A percentile compares a stretch with the other conserved stretches of the same genome.
These are phyloP conservation scores for Aspergillus bridgeri DNA, from an alignment of 495 filamentous ascomycete species.

Conservation along the genomic window DNA sequence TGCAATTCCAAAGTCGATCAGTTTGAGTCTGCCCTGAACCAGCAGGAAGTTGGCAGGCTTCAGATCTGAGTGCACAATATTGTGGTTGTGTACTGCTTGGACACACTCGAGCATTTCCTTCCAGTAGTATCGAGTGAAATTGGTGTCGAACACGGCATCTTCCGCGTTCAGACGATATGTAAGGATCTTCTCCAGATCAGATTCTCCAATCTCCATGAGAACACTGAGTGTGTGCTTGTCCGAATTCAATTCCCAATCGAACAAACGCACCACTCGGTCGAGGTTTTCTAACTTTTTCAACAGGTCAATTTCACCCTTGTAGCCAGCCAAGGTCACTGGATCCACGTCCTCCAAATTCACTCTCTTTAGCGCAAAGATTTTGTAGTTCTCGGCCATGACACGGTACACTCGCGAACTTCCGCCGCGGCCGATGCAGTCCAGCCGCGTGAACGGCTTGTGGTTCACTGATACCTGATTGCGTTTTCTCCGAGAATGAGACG, in stretches of 20 bases:
- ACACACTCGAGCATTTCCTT: constrained; percentile 98
- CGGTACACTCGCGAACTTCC: constrained; percentile 92
- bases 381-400: constrained; percentile 94
- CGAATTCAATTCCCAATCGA: constrained; percentile 89
- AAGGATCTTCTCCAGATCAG: constrained; percentile 88
- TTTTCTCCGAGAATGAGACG: constrained; percentile 67
- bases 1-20: constrained; percentile 96
- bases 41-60: constrained; percentile 94
- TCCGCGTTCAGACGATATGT: constrained; percentile 67
- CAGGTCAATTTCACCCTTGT: constrained; percentile 95
- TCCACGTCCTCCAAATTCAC: constrained; percentile 91
- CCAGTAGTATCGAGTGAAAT: constrained; percentile 96
- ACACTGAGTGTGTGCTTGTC: constrained; percentile 83
- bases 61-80: constrained; percentile 93
- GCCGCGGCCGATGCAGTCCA: constrained; percentile 87
- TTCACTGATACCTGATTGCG: constrained; percentile 81
- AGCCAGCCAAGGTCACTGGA: constrained; percentile 75
- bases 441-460: constrained; percentile 80
- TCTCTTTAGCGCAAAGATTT: constrained; percentile 88
- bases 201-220: constrained; percentile 97
- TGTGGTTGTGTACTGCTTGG: constrained; percentile 76
- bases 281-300: constrained; percentile 76
- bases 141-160: constrained; percentile 73
- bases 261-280: constrained; percentile 83
- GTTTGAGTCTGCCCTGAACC: constrained; percentile 77